Percentiles rank a stretch among this genome's conserved stretches.
Evolutionary conservation across 1,284 basidiomycete species (phyloP).

Genomic region (Puccinia brachypodii): DNA sequence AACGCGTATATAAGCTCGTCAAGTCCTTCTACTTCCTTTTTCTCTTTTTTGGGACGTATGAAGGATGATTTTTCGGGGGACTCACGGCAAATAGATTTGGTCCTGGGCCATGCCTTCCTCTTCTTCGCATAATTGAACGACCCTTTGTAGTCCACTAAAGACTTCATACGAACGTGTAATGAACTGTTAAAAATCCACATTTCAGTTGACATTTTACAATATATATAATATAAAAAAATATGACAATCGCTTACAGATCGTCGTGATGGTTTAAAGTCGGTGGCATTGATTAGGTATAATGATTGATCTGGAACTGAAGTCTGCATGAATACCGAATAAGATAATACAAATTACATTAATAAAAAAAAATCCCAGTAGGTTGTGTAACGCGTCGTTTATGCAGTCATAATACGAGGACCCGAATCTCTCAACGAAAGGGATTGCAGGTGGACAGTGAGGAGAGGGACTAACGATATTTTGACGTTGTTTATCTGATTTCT

Average conservation of each 20-base stretch:
- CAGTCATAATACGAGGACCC: not conserved
- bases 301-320: constrained; percentile 46
- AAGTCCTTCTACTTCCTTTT: too few species aligned
- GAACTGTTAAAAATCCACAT: not conserved
- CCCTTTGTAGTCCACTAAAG: constrained; percentile 41
- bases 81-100: constrained; percentile 32
- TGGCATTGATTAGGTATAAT: constrained; percentile 36
- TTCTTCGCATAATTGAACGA: constrained; percentile 38
- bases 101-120: constrained; percentile 29
- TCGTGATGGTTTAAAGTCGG: constrained; percentile 22
- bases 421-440: not conserved
- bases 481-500: not conserved
- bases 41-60: not conserved
- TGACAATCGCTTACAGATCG: constrained; percentile 27
- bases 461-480: not conserved
- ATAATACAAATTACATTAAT: not conserved
- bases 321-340: not conserved
- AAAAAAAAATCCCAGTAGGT: not conserved
- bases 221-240: not conserved
- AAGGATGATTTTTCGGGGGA: constrained; percentile 6
- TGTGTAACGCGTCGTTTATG: not conserved
- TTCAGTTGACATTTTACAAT: not conserved
- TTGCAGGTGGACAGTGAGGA: not conserved
- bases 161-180: constrained; percentile 43
- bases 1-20: not conserved